These are phyloP conservation scores for Tuber brumale DNA, from an alignment of 495 filamentous ascomycete genomes.

Conservation along the genomic window DNA sequence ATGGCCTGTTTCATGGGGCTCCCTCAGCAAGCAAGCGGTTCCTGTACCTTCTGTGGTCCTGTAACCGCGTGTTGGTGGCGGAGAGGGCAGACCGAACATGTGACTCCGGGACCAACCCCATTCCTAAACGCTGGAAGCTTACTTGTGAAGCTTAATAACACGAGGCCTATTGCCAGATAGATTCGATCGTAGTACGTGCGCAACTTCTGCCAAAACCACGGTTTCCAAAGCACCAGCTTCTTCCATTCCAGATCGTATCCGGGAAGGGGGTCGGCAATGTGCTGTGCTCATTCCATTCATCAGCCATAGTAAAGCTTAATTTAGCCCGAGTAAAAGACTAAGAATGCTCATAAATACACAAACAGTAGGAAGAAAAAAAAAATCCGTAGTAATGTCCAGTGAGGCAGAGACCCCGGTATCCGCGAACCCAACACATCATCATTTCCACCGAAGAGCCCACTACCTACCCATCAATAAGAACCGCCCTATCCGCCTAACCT, in stretches of 20 bases:
- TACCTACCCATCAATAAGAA: neutral
- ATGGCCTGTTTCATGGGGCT: neutral
- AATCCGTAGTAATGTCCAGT: neutral
- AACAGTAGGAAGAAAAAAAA: neutral
- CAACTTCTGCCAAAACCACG: neutral
- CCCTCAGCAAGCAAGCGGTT: neutral
- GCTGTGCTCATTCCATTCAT: neutral
- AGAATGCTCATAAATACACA: neutral
- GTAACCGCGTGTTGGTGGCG: neutral
- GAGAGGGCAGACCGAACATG: neutral
- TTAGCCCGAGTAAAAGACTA: neutral
- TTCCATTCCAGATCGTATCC: neutral
- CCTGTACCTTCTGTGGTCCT: neutral
- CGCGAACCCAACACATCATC: neutral
- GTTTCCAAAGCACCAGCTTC: neutral
- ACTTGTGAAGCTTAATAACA: neutral
- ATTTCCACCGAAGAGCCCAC: neutral
- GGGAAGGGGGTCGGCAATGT: neutral
- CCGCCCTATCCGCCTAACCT: neutral
- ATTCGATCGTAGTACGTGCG: neutral
- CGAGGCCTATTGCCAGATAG: neutral
- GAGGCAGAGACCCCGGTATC: neutral
- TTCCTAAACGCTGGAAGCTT: neutral
- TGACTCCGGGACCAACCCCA: neutral
- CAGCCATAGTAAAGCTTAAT: neutral